Evolutionary conservation across 108 stramenopile genomes (phyloP).

Genomic region (Pelagomonas calceolata): DNA sequence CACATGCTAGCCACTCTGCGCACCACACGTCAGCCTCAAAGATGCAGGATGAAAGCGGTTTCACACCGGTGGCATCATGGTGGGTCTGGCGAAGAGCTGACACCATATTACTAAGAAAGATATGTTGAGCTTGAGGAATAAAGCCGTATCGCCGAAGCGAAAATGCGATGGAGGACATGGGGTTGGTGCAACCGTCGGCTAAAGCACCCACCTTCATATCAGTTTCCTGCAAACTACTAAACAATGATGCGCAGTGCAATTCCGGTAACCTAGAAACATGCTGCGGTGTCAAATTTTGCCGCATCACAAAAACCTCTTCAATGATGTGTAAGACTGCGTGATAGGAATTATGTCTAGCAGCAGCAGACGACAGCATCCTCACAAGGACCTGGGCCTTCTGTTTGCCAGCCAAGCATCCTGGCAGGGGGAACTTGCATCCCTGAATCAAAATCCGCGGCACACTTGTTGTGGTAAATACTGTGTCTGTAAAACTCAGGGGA

Average conservation of each 20-base stretch:
- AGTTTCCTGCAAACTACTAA: constrained; percentile 18
- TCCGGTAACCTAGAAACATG: constrained; percentile 4
- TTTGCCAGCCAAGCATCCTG: constrained; percentile 43
- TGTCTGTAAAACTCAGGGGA: neutral
- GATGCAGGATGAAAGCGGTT: too few species aligned
- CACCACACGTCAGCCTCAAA: too few species aligned
- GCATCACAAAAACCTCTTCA: constrained; percentile 39
- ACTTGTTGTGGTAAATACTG: neutral
- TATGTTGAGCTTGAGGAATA: too few species aligned
- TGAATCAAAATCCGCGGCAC: constrained; percentile 32
- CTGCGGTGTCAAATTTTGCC: constrained; percentile 9
- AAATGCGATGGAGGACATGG: too few species aligned
- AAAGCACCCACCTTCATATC: constrained; percentile 41
- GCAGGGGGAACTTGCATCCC: constrained; percentile 36
- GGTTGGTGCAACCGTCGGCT: neutral
- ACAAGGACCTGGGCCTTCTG: neutral
- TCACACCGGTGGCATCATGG: too few species aligned
- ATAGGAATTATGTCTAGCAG: constrained; percentile 52
- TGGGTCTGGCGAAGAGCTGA: too few species aligned
- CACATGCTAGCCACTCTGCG: too few species aligned
- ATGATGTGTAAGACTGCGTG: constrained; percentile 53
- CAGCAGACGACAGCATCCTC: constrained; percentile 40
- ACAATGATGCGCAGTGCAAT: constrained; percentile 7
- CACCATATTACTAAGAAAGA: too few species aligned
- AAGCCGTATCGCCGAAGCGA: too few species aligned